Conservation (phyloP, 2,329 filamentous ascomycete genomes). For the Sclerotinia spermophila region DNA sequence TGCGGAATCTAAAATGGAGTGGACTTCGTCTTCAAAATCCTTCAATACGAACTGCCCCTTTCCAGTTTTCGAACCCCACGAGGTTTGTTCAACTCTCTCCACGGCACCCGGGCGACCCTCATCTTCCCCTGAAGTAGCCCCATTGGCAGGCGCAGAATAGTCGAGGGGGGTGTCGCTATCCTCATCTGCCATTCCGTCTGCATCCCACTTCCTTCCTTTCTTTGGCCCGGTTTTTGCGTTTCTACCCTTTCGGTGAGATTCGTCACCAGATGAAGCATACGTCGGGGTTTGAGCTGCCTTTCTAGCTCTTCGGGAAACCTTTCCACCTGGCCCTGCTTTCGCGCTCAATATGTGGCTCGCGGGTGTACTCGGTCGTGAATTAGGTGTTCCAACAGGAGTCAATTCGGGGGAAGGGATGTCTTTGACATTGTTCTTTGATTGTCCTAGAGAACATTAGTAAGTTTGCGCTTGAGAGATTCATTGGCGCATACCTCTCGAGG, state of each 20-base stretch:
- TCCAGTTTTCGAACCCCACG: constrained; percentile 79
- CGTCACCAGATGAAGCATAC: constrained; percentile 78
- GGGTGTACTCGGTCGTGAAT: constrained; percentile 78
- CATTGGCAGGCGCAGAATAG: constrained; percentile 68
- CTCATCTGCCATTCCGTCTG: constrained; percentile 80
- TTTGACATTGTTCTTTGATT: constrained; percentile 33
- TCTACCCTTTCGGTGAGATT: constrained; percentile 60
- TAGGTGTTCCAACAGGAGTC: constrained; percentile 67
- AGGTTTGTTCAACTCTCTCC: constrained; percentile 71
- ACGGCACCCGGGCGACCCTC: constrained; percentile 57
- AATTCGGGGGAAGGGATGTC: constrained; percentile 48
- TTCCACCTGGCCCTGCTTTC: constrained; percentile 70
- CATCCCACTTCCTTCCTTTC: constrained; percentile 89
- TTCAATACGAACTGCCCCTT: constrained; percentile 93
- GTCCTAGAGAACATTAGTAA: constrained; percentile 22
- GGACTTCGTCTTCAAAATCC: constrained; percentile 89
- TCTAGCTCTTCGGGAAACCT: constrained; percentile 76
- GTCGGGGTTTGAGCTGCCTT: constrained; percentile 60
- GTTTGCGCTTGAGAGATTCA: neutral
- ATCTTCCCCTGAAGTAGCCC: constrained; percentile 51
- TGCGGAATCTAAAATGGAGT: constrained; percentile 81
- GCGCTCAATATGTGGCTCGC: constrained; percentile 64
- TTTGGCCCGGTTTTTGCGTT: constrained; percentile 58
- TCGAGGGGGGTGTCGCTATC: constrained; percentile 75
- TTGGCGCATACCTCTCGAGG: constrained; percentile 31